A percentile compares a stretch with the other conserved stretches of the same genome.
These are phyloP conservation scores for Chrysanthemum seticuspe DNA, from an alignment of 129 eudicot genomes.

Conservation along the genomic window DNA sequence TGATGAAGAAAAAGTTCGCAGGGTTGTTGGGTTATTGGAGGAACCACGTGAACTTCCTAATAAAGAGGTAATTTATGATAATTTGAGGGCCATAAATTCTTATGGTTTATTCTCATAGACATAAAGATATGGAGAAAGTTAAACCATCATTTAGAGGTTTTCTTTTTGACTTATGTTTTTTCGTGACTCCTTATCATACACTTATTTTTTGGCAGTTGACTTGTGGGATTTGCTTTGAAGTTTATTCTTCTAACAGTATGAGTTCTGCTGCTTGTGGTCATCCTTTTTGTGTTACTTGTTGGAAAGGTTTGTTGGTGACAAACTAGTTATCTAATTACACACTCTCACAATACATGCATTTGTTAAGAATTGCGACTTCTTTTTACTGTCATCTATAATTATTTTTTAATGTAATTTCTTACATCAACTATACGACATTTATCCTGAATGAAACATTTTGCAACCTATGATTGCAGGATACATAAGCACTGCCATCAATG, in stretches of 20 bases:
- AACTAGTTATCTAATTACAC: conserved; percentile 6
- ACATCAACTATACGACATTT: conserved; percentile 10
- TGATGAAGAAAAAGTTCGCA: conserved; percentile 90
- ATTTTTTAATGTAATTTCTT: conserved; percentile 10
- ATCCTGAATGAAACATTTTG: not conserved
- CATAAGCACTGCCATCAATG: conserved; percentile 71
- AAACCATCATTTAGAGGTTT: too few species aligned
- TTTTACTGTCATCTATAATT: not conserved
- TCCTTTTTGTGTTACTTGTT: conserved; percentile 82
- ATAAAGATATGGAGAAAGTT: not conserved
- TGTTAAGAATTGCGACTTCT: conserved; percentile 1
- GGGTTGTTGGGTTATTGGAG: conserved; percentile 72
- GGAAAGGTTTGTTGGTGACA: conserved; percentile 72
- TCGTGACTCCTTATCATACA: conserved; percentile 12
- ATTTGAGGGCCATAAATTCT: conserved; percentile 3
- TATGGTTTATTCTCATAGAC: not conserved
- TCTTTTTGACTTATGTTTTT: not conserved
- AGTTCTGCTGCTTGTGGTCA: conserved; percentile 95
- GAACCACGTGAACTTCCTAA: conserved; percentile 23
- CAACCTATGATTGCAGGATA: conserved; percentile 53
- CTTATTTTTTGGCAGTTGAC: conserved; percentile 49
- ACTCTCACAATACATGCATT: conserved; percentile 5
- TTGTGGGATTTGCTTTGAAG: conserved; percentile 96
- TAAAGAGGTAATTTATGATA: conserved; percentile 55
- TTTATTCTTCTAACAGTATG: conserved; percentile 54